Conservation (phyloP, 768 basidiomycete species). For the Boletellus sp. region DNA sequence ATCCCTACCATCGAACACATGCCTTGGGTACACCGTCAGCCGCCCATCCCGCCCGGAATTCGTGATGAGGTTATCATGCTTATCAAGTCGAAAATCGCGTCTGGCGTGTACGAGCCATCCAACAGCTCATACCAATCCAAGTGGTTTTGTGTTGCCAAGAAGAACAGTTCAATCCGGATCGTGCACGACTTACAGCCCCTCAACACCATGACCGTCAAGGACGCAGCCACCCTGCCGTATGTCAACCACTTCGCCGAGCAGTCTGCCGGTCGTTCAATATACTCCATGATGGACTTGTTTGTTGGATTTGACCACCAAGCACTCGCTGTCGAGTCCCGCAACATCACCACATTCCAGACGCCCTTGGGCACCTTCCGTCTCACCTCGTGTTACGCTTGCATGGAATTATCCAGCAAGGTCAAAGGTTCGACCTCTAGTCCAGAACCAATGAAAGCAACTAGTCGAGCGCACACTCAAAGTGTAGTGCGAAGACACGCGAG, state of each 20-base stretch:
- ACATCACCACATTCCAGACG: conserved; percentile 44
- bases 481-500: too few relatives aligned
- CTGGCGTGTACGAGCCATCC: conserved; percentile 40
- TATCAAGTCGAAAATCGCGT: conserved; percentile 33
- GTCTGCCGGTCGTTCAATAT: conserved; percentile 7
- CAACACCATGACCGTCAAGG: conserved; percentile 10
- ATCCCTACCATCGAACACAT: conserved; percentile 35
- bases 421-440: too few relatives aligned
- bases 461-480: too few relatives aligned
- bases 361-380: conserved; percentile 35
- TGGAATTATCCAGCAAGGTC: too few relatives aligned
- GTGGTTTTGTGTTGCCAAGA: conserved; percentile 39
- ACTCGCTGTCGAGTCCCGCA: conserved; percentile 16
- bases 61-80: conserved; percentile 22
- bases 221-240: conserved; percentile 10
- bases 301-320: background rate
- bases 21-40: conserved; percentile 31
- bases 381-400: too few relatives aligned
- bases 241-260: conserved; percentile 13
- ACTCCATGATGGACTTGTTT: conserved; percentile 4
- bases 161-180: conserved; percentile 19
- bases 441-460: too few relatives aligned
- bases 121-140: conserved; percentile 36
- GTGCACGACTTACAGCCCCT: conserved; percentile 27
- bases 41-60: conserved; percentile 30